Base-by-base conservation (phyloP, 208 protist species). In the Trypanosoma theileri region DNA sequence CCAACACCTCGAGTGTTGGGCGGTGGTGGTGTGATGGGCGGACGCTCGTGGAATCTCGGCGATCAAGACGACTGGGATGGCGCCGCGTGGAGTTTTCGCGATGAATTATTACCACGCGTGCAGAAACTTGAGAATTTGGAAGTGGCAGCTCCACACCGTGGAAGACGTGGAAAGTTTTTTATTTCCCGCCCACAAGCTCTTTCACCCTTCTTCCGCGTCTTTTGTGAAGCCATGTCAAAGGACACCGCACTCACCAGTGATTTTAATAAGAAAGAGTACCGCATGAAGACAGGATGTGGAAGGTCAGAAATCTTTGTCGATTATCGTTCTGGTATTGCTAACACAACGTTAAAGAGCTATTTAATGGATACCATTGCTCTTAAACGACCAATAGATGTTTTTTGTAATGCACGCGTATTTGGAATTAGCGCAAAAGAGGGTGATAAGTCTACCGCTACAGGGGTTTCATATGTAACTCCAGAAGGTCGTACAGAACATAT, bases 1-100 rank as follows among this genome's bases (percentile, higher is more conserved):
- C 85, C 84, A 6, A 83, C 82, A n/a, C 79, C 89, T n/a, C 59
- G 73, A 7, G 84, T 94, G 60, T 78, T 94, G 28, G 89, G 89
- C 50, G 89, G 89, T 0, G 79, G 82, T 55, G 84, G 85, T 35
- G 84, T 94, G 3, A 90, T 94, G 89, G 89, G 89, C 31, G 86
- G 80, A 40, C 84, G 85, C 22, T 74, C 81, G 48, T 94, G 85
- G 84, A 86, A 84, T 73, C 67, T 89, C 45, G 89, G 89, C 41
- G 82, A 89, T 48, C 75, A 73, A 56, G 54, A 42, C 0, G 85
- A 92, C 78, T 94, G 89, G 89, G 75, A 71, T 16, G 81, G 62
- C 53, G 59, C 61, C 4, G 79, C 85, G 72, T 94, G 84, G 81
- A 76, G 66, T 75, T 94, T 92, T 53, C 81, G 83, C 48, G 72